Percentiles rank a stretch among this genome's conserved stretches.
These are phyloP conservation scores for Orobanche coerulescens DNA, from an alignment of 257 asterid species.

Conservation along the genomic window DNA sequence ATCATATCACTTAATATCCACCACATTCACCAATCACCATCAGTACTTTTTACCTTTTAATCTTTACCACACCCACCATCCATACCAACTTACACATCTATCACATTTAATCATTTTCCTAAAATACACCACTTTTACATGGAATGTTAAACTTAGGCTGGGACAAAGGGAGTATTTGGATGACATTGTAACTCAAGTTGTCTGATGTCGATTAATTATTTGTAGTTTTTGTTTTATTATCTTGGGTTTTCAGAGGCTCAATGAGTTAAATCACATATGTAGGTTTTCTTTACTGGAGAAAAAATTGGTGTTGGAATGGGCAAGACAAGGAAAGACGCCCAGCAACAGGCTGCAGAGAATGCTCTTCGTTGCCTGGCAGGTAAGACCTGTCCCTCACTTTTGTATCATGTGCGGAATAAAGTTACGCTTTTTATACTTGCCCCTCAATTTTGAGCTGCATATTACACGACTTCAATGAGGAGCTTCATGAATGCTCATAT, in stretches of 20 bases:
- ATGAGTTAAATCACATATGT: conserved; percentile 24
- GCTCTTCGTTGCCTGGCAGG: conserved; percentile 94
- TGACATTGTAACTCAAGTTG: background rate
- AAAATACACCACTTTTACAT: no score
- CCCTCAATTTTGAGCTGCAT: background rate
- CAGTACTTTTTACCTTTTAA: no score
- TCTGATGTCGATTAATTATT: background rate
- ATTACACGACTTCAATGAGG: background rate
- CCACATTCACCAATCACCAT: no score
- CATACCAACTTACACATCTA: no score
- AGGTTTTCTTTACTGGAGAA: conserved; percentile 85
- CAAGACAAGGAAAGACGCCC: conserved; percentile 90
- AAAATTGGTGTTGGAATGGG: conserved; percentile 88
- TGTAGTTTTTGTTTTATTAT: conserved; percentile 11
- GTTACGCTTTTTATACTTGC: background rate
- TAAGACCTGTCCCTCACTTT: conserved; percentile 22
- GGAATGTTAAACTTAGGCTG: no score
- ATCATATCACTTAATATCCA: no score
- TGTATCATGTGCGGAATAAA: background rate
- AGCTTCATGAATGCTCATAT: background rate
- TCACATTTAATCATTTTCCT: no score
- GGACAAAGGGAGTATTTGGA: no score
- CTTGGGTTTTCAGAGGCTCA: conserved; percentile 23
- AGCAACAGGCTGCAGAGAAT: conserved; percentile 92
- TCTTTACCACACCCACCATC: no score